Conservation (phyloP, 495 filamentous ascomycete species). For the Penicillium tannophilum region DNA sequence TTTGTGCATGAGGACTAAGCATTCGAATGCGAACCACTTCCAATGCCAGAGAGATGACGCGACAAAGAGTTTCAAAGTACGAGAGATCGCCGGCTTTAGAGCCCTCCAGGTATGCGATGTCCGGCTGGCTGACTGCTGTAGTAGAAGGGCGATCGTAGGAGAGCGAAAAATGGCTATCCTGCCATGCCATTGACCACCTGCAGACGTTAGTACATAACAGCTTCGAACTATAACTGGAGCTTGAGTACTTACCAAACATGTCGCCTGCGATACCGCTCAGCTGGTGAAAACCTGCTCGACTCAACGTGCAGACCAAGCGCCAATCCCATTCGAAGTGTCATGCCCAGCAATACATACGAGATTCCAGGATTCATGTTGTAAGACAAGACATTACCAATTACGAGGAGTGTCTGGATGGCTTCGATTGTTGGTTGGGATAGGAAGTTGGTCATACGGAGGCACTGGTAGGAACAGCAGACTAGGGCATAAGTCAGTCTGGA, state of each 20-base stretch:
- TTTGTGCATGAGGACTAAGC: constrained; percentile 45
- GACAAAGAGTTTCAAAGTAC: constrained; percentile 58
- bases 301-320: constrained; percentile 58
- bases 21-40: constrained; percentile 61
- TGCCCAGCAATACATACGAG: constrained; percentile 58
- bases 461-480: constrained; percentile 66
- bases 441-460: constrained; percentile 64
- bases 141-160: constrained; percentile 61
- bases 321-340: constrained; percentile 61
- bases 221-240: background rate
- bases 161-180: constrained; percentile 62
- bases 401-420: constrained; percentile 58
- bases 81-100: constrained; percentile 43
- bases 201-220: constrained; percentile 8
- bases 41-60: constrained; percentile 52
- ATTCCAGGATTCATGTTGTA: constrained; percentile 69
- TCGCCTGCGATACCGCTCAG: constrained; percentile 42
- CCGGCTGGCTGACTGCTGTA: constrained; percentile 50
- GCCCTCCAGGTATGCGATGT: constrained; percentile 47
- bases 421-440: constrained; percentile 60
- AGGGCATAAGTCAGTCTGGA: constrained; percentile 2
- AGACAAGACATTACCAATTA: constrained; percentile 62
- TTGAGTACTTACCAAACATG: constrained; percentile 42
- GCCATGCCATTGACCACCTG: constrained; percentile 65
- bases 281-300: constrained; percentile 49